These are phyloP conservation scores for Grosmannia penicillata DNA, from an alignment of 2,329 filamentous ascomycete genomes.

Conservation along the genomic window DNA sequence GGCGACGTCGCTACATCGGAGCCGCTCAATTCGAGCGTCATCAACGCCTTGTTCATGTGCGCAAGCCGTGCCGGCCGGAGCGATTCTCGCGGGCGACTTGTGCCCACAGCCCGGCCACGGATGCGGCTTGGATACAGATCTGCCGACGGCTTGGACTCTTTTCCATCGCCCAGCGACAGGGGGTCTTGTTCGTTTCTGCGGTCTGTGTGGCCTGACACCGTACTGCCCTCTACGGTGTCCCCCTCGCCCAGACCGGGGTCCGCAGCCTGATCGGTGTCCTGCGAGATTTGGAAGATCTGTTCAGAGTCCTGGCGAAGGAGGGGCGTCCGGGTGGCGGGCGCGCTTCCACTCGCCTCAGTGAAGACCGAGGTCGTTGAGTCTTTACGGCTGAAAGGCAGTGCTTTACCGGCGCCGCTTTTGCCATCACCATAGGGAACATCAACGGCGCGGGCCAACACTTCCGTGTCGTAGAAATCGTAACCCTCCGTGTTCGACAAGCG, in stretches of 20 bases:
- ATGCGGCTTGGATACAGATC: background rate
- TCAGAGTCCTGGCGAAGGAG: constrained; percentile 37
- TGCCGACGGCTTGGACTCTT: too few species aligned
- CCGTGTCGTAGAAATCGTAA: constrained; percentile 51
- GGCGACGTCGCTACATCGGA: constrained; percentile 2
- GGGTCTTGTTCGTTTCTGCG: too few species aligned
- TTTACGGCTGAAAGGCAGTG: constrained; percentile 17
- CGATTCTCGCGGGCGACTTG: background rate
- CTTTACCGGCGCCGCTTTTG: constrained; percentile 17
- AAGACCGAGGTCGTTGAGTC: constrained; percentile 16
- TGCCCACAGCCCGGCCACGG: too few species aligned
- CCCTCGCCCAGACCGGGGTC: too few species aligned
- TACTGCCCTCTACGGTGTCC: too few species aligned
- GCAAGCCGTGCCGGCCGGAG: constrained; percentile 3
- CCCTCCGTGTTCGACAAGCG: constrained; percentile 41
- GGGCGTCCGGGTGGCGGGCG: constrained; percentile 16
- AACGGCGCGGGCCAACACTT: constrained; percentile 34
- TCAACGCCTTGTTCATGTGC: constrained; percentile 5
- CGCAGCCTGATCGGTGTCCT: constrained; percentile 10
- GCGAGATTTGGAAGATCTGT: constrained; percentile 44
- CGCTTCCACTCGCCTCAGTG: constrained; percentile 15
- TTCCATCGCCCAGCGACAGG: too few species aligned
- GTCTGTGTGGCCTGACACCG: too few species aligned
- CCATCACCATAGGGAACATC: constrained; percentile 28
- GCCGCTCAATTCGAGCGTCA: constrained; percentile 8